Conservation (phyloP, 1,284 basidiomycete species). For the Puccinia polysora region DNA sequence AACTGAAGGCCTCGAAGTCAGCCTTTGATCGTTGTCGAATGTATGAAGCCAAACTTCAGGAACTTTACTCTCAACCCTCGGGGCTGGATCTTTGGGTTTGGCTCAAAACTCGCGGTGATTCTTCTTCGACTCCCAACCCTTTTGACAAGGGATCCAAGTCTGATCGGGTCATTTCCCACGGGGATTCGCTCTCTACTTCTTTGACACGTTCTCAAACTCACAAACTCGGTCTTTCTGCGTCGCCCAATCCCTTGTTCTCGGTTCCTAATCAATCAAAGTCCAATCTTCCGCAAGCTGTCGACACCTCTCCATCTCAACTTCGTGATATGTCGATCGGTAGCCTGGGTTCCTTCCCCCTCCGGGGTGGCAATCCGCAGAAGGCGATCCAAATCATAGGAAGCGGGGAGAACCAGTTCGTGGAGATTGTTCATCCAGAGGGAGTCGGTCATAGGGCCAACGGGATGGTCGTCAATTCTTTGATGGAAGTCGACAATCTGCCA, state of each 20-base stretch:
- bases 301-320: not conserved
- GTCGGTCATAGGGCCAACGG: not conserved
- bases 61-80: slow-evolving; percentile 5
- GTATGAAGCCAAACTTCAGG: slow-evolving; percentile 19
- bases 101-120: slow-evolving; percentile 19
- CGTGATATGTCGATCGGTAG: slow-evolving; percentile 24
- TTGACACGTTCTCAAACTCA: not conserved
- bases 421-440: slow-evolving; percentile 8
- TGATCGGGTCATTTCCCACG: not conserved
- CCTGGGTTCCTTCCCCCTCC: slow-evolving; percentile 22
- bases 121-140: too few species aligned
- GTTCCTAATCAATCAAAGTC: not conserved
- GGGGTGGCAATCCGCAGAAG: slow-evolving; percentile 8
- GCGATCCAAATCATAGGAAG: slow-evolving; percentile 27
- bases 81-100: slow-evolving; percentile 39
- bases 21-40: slow-evolving; percentile 19
- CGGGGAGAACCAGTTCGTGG: slow-evolving; percentile 5
- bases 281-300: not conserved
- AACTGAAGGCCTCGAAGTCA: slow-evolving; percentile 22
- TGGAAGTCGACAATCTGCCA: slow-evolving; percentile 25
- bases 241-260: slow-evolving; percentile 5
- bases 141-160: too few species aligned
- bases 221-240: slow-evolving; percentile 3
- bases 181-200: not conserved
- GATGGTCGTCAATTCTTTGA: slow-evolving; percentile 19